A percentile compares a stretch with the other conserved stretches of the same genome.
These are phyloP conservation scores for Pseudocercospora ulei DNA, from an alignment of 2,329 filamentous ascomycete genomes.

Conservation along the genomic window DNA sequence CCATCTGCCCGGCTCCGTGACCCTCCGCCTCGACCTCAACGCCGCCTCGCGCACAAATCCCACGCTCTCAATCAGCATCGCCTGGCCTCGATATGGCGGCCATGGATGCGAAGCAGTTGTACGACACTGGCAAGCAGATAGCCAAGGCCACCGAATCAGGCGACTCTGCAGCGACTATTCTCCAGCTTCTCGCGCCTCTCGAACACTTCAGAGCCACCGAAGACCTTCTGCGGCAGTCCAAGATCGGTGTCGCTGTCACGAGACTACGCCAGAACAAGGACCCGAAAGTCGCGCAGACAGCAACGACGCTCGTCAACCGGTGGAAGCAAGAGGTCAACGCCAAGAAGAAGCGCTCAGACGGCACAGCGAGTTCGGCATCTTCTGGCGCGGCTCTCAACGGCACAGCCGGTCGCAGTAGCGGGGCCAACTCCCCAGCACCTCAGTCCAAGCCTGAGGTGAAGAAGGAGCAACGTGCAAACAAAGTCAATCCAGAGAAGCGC, in stretches of 20 bases:
- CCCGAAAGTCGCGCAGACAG: constrained; percentile 58
- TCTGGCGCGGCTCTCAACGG: constrained; percentile 32
- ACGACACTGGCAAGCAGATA: constrained; percentile 65
- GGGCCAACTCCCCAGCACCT: constrained; percentile 36
- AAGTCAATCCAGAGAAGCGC: constrained; percentile 62
- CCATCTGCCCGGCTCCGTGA: not conserved
- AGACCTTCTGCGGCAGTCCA: constrained; percentile 81
- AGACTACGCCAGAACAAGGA: constrained; percentile 75
- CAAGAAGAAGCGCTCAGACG: constrained; percentile 31
- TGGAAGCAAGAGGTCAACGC: constrained; percentile 71
- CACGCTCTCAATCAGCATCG: not conserved
- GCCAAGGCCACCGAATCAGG: constrained; percentile 66
- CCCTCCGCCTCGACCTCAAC: not conserved
- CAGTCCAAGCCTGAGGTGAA: constrained; percentile 40
- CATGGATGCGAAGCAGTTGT: constrained; percentile 77
- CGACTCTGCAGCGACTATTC: constrained; percentile 61
- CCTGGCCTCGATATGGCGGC: constrained; percentile 18
- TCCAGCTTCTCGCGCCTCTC: constrained; percentile 68
- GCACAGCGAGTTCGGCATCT: constrained; percentile 39
- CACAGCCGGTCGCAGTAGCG: constrained; percentile 23
- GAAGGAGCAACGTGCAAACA: constrained; percentile 41
- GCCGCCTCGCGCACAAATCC: not conserved
- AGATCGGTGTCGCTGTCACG: constrained; percentile 80
- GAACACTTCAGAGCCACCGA: constrained; percentile 75
- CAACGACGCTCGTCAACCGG: constrained; percentile 73